Percentiles rank a stretch among this genome's conserved stretches.
Evolutionary conservation across 2,329 filamentous ascomycete species (phyloP).

Genomic region (Exophiala oligosperma): DNA sequence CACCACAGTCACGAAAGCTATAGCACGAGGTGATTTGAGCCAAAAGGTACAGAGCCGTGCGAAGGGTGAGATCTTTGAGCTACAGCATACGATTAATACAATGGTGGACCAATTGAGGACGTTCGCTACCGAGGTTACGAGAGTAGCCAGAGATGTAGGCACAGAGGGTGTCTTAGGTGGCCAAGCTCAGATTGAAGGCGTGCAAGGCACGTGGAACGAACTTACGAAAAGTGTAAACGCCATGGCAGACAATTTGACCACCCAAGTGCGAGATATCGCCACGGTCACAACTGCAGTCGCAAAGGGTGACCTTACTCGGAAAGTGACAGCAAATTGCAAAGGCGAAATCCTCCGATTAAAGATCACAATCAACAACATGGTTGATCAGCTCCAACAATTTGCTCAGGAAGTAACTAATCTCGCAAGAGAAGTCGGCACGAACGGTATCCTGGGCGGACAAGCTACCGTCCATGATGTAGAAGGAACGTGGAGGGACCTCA

Average conservation of each 20-base stretch:
- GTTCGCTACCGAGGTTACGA: slow-evolving; percentile 80
- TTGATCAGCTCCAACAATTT: slow-evolving; percentile 95
- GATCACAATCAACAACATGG: slow-evolving; percentile 98
- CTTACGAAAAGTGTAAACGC: slow-evolving; percentile 83
- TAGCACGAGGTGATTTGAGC: slow-evolving; percentile 78
- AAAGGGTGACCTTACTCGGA: slow-evolving; percentile 90
- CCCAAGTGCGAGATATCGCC: slow-evolving; percentile 93
- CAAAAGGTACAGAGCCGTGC: slow-evolving; percentile 82
- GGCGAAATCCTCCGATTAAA: slow-evolving; percentile 94
- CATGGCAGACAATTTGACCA: slow-evolving; percentile 84
- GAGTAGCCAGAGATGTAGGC: slow-evolving; percentile 79
- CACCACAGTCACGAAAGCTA: slow-evolving; percentile 78
- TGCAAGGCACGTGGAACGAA: slow-evolving; percentile 87
- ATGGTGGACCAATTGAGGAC: slow-evolving; percentile 85
- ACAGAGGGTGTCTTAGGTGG: slow-evolving; percentile 81
- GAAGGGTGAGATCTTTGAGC: slow-evolving; percentile 76
- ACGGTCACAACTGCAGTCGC: slow-evolving; percentile 69
- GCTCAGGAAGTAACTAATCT: slow-evolving; percentile 96
- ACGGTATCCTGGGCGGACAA: slow-evolving; percentile 90
- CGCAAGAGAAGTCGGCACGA: slow-evolving; percentile 92
- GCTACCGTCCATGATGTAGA: slow-evolving; percentile 95
- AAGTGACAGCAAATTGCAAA: slow-evolving; percentile 88
- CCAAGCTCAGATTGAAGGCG: slow-evolving; percentile 78
- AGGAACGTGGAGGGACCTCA: slow-evolving; percentile 95
- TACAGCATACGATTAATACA: slow-evolving; percentile 85